These are phyloP conservation scores for Talaromyces sp. DNA, from an alignment of 2,329 filamentous ascomycete species.

Conservation along the genomic window DNA sequence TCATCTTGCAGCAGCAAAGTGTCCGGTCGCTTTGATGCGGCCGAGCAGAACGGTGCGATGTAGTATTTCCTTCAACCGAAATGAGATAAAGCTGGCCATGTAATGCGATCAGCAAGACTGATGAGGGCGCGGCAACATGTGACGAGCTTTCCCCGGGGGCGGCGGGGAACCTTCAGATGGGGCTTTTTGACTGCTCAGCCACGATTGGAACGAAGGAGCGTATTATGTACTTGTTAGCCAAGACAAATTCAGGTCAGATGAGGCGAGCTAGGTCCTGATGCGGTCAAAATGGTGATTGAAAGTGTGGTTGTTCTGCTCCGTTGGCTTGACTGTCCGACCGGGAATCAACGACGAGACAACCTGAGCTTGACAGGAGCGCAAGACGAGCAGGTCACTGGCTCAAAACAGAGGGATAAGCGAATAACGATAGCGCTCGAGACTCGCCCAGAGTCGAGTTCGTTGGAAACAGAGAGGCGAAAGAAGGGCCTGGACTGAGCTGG, in stretches of 20 bases:
- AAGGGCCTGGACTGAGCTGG: background rate
- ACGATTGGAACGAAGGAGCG: background rate
- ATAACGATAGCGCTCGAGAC: background rate
- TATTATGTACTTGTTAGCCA: background rate
- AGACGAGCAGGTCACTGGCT: background rate
- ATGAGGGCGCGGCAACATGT: constrained; percentile 5
- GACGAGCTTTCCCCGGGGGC: constrained; percentile 6
- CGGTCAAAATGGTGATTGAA: background rate
- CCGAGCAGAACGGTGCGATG: background rate
- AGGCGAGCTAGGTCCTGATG: background rate
- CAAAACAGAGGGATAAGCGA: background rate
- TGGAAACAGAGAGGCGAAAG: background rate
- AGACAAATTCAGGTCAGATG: background rate
- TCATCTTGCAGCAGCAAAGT: constrained; percentile 1
- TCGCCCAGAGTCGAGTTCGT: background rate
- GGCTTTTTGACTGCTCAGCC: constrained; percentile 7
- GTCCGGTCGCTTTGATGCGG: background rate
- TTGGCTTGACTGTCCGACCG: background rate
- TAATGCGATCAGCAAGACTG: background rate
- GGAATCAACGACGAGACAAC: background rate
- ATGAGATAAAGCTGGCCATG: background rate
- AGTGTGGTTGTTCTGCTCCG: background rate
- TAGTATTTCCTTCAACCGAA: background rate
- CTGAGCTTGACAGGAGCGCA: background rate
- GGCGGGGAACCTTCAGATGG: constrained; percentile 1